Percentiles rank a stretch among this genome's conserved stretches.
phyloP scores from a whole-genome alignment of 2,329 filamentous ascomycete species.

The Balansia obtecta region DNA sequence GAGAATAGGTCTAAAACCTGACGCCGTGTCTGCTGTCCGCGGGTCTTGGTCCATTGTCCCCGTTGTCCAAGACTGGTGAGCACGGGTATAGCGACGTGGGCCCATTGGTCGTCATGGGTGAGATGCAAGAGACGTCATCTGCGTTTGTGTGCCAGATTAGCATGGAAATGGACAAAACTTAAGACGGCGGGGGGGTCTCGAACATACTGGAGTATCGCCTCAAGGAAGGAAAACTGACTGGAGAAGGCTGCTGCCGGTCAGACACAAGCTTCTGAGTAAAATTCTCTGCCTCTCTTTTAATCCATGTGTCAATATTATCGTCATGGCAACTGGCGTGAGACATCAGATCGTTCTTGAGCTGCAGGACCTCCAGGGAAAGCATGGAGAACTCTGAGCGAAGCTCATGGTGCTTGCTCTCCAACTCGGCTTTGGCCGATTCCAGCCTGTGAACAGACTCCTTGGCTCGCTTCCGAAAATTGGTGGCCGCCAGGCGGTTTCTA shows the following conservation, averaged over 20 bases:
- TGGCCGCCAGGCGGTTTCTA: constrained; percentile 4
- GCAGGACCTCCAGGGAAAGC: background rate
- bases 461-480: constrained; percentile 1
- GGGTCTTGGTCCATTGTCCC: background rate
- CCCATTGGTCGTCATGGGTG: background rate
- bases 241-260: background rate
- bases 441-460: constrained; percentile 2
- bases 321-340: constrained; percentile 1
- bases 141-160: background rate
- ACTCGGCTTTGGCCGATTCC: background rate
- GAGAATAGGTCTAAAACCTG: background rate
- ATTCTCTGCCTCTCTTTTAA: background rate
- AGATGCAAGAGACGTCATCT: background rate
- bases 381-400: background rate
- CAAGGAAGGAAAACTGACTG: background rate
- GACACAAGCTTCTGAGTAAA: constrained; percentile 1
- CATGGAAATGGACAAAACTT: background rate
- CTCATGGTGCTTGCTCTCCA: constrained; percentile 1
- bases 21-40: background rate
- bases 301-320: constrained; percentile 3
- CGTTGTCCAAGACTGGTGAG: background rate
- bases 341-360: constrained; percentile 5
- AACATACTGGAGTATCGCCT: background rate
- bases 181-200: background rate
- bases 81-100: background rate